Percentiles rank a stretch among this genome's conserved stretches.
These are phyloP conservation scores for Apiosordaria backusii DNA, from an alignment of 495 filamentous ascomycete species.

Conservation along the genomic window DNA sequence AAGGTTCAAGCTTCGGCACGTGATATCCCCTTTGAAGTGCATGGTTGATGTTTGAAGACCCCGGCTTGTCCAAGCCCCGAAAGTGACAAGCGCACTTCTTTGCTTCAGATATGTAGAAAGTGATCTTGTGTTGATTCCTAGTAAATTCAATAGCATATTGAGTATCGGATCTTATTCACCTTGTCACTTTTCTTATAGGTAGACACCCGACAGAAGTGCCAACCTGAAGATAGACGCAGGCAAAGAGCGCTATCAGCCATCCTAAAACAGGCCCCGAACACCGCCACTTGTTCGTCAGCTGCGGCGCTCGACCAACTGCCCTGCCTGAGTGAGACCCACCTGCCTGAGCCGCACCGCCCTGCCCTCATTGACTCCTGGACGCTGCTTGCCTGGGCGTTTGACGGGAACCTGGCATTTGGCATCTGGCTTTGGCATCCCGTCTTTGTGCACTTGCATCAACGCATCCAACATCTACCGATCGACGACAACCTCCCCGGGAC, in stretches of 20 bases:
- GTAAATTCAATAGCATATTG: not conserved
- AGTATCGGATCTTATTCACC: not conserved
- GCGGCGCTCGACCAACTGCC: conserved; percentile 17
- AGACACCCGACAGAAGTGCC: not conserved
- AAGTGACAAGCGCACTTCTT: not conserved
- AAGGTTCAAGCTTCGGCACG: conserved; percentile 2
- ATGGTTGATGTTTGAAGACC: conserved; percentile 8
- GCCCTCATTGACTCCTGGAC: conserved; percentile 31
- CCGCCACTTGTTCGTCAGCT: conserved; percentile 26
- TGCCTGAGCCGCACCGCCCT: conserved; percentile 33
- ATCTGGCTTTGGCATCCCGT: conserved; percentile 13
- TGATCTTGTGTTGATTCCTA: not conserved
- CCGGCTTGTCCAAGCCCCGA: conserved; percentile 14
- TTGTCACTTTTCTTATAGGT: not conserved
- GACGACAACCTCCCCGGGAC: conserved; percentile 18
- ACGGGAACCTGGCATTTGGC: conserved; percentile 6
- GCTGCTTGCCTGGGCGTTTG: conserved; percentile 9
- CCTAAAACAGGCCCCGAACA: conserved; percentile 8
- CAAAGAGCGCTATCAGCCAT: not conserved
- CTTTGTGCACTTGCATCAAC: conserved; percentile 25
- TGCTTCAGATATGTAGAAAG: not conserved
- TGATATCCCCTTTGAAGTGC: conserved; percentile 1
- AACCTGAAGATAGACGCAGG: conserved; percentile 3
- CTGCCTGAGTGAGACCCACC: conserved; percentile 30
- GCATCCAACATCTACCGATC: conserved; percentile 12